These are phyloP conservation scores for Zanthoxylum bungeanum DNA, from an alignment of 345 rosid genomes.

Conservation along the genomic window DNA sequence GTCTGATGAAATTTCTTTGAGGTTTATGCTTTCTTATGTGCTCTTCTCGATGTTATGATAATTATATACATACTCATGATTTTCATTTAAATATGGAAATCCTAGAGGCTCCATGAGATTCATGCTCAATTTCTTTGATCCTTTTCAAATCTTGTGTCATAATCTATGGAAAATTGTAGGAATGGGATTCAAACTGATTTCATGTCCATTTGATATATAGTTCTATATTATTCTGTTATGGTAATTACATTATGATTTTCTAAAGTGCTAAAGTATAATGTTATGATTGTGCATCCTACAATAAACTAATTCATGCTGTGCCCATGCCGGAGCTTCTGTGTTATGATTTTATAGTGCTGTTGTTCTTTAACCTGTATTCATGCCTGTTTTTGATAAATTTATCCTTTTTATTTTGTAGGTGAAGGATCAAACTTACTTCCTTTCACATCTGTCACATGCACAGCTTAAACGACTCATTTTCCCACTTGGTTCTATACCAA, in stretches of 20 bases:
- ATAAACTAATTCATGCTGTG: background rate
- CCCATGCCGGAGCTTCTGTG: background rate
- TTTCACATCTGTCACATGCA: constrained; percentile 84
- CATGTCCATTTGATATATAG: background rate
- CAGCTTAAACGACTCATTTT: constrained; percentile 82
- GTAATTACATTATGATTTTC: background rate
- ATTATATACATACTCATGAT: background rate
- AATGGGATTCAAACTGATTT: background rate
- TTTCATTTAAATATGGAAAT: background rate
- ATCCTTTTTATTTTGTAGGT: constrained; percentile 37
- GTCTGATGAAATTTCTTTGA: background rate
- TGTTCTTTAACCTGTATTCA: background rate
- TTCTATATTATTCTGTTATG: background rate
- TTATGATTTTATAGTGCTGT: background rate
- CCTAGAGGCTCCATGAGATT: background rate
- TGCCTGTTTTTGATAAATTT: constrained; percentile 2
- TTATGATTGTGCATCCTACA: background rate
- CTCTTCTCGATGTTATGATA: background rate
- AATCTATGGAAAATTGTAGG: background rate
- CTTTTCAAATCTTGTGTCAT: background rate
- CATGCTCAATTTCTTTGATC: background rate
- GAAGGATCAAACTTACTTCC: constrained; percentile 97
- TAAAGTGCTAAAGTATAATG: background rate
- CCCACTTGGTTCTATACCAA: constrained; percentile 77
- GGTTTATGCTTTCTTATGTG: background rate